These are phyloP conservation scores for Debaryomycetaceae sp. DNA, from an alignment of 1,139 yeast genomes.

Conservation along the genomic window DNA sequence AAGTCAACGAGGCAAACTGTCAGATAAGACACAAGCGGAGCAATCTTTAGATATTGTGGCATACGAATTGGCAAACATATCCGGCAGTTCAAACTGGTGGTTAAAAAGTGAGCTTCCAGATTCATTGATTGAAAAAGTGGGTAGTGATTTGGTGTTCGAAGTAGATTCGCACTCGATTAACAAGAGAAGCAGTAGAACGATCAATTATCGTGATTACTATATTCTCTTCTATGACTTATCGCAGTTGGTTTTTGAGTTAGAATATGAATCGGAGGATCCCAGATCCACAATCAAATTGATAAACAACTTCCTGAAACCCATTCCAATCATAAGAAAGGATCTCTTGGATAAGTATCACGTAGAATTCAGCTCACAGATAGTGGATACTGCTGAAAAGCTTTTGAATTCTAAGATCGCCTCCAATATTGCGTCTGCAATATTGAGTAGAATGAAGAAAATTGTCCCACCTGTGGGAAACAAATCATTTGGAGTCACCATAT, in stretches of 20 bases:
- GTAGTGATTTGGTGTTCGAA: conserved; percentile 56
- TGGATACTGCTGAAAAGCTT: conserved; percentile 37
- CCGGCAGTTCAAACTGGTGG: conserved; percentile 60
- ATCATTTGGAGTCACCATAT: conserved; percentile 71
- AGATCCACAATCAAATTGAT: conserved; percentile 46
- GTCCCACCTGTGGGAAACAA: conserved; percentile 62
- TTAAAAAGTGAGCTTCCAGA: conserved; percentile 58
- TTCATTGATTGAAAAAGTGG: conserved; percentile 39
- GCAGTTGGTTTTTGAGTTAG: conserved; percentile 56
- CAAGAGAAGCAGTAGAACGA: conserved; percentile 55
- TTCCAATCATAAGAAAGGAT: conserved; percentile 48
- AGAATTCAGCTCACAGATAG: conserved; percentile 41
- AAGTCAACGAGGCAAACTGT: conserved; percentile 14
- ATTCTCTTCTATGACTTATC: conserved; percentile 72
- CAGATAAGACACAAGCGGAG: conserved; percentile 31
- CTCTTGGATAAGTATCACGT: conserved; percentile 50
- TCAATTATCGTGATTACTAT: conserved; percentile 64
- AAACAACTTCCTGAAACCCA: conserved; percentile 36
- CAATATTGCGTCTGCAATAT: conserved; percentile 20
- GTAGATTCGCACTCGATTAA: conserved; percentile 54
- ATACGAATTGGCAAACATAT: conserved; percentile 30
- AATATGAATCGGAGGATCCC: conserved; percentile 57
- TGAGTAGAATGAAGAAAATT: conserved; percentile 16
- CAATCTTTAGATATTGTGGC: conserved; percentile 22
- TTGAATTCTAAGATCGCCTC: conserved; percentile 36